Base-by-base conservation (phyloP, 371 early-diverging fungal species). In the Basidiobolus meristosporus region DNA sequence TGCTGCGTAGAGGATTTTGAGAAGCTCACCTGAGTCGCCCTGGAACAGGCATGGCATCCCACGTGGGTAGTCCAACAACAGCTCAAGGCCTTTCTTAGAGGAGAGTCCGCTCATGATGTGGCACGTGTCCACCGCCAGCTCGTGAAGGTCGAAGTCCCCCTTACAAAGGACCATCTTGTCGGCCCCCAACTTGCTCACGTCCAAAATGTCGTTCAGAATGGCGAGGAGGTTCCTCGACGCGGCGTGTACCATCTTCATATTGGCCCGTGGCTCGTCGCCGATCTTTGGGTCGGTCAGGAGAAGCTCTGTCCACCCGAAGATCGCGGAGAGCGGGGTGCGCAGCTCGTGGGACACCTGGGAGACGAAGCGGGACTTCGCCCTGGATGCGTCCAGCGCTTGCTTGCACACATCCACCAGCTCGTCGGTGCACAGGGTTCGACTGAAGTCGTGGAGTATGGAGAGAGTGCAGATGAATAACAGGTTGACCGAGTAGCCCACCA, bases 271-370 rank as follows among this genome's bases (percentile, higher is more conserved):
- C 30, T 53, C 49, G 17, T 44, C 41, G 39, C 46, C 47, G 23
- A 57, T 41, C 6, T 45, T 48, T 11, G 50, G 54, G 30, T 59
- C 60, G 22, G 52, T 54, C 54, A 59, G 46, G 39, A 59, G 18
- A 11, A 59, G 52, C 39, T 59, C 60, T 1, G 53, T 59, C 60
- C 60, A 59, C 11, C 56, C 55, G 20, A 59, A 50, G 35, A 59
- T 46, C 10, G 60, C 60, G 12, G 57, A 54, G 16, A 53, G 42
- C 2, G 60, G 60, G 3, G 60, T 59, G 19, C 36, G 36, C 14
- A 36, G 18, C 21, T 36, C 36, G 19, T 36, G 36, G 19, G 36
- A 16, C 21, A 36, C 36, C 21, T 36, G 22, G 20, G 36, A 34
- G 28, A 35, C 35, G 32, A 33, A 31, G 14, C 39, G 21, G 16